Conservation (phyloP, 352 stramenopile genomes). For the Thraustochytrium sp. region DNA sequence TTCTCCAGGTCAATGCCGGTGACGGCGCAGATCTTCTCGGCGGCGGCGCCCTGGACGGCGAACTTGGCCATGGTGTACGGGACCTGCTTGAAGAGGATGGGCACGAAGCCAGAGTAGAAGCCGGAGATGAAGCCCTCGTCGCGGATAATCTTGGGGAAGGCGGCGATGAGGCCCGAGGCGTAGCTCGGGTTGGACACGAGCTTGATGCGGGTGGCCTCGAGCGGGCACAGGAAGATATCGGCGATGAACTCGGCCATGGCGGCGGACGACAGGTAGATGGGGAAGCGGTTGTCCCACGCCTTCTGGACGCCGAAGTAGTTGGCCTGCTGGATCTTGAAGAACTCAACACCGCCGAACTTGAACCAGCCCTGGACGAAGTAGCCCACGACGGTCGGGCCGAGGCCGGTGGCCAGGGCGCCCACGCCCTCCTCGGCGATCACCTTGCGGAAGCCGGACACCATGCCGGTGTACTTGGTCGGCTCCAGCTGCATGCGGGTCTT, state of each 20-base stretch:
- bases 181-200: conserved; percentile 60
- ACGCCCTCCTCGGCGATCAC: conserved; percentile 73
- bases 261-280: conserved; percentile 81
- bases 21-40: conserved; percentile 10
- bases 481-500: conserved; percentile 87
- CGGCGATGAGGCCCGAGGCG: conserved; percentile 73
- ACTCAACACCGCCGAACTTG: conserved; percentile 84
- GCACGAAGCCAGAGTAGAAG: conserved; percentile 83
- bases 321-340: conserved; percentile 74
- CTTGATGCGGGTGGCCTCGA: conserved; percentile 83
- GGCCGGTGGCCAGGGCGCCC: conserved; percentile 80
- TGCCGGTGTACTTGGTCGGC: conserved; percentile 61
- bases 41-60: conserved; percentile 26
- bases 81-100: conserved; percentile 76
- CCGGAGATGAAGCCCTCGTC: conserved; percentile 62
- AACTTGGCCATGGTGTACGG: conserved; percentile 99
- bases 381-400: conserved; percentile 79
- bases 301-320: conserved; percentile 80
- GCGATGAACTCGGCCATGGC: conserved; percentile 86
- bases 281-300: conserved; percentile 81
- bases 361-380: conserved; percentile 58
- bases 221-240: conserved; percentile 83
- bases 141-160: conserved; percentile 75
- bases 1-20: conserved; percentile 2
- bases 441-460: conserved; percentile 66